These are phyloP conservation scores for Ehretia macrophylla DNA, from an alignment of 257 asterid genomes.

Conservation along the genomic window DNA sequence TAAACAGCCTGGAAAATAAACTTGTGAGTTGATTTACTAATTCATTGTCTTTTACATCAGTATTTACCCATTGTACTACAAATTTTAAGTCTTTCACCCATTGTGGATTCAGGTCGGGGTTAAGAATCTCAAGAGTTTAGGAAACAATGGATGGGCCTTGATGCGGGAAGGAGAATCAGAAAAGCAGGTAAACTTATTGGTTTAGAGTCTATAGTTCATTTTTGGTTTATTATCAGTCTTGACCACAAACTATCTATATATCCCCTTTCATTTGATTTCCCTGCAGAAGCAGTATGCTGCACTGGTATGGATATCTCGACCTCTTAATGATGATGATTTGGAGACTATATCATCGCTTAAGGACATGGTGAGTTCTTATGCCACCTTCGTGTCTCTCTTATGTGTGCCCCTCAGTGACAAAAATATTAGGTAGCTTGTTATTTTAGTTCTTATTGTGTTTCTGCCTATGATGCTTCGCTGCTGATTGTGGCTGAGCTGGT, in stretches of 20 bases:
- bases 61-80: slow-evolving; percentile 17
- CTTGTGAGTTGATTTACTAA: slow-evolving; percentile 37
- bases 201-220: slow-evolving; percentile 3
- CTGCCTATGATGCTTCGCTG: no score
- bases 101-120: slow-evolving; percentile 56
- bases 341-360: slow-evolving; percentile 41
- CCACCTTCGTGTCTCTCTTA: not conserved
- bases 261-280: slow-evolving; percentile 6
- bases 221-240: slow-evolving; percentile 7
- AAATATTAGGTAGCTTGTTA: not conserved
- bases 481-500: no score
- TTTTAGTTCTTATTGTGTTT: not conserved
- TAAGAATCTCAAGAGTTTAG: slow-evolving; percentile 69
- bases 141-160: slow-evolving; percentile 79
- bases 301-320: slow-evolving; percentile 86
- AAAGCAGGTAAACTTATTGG: slow-evolving; percentile 60
- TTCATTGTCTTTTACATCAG: slow-evolving; percentile 8
- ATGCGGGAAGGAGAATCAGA: slow-evolving; percentile 99
- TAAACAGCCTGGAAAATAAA: slow-evolving; percentile 64
- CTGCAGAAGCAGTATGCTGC: slow-evolving; percentile 90
- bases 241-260: slow-evolving; percentile 9
- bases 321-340: slow-evolving; percentile 48
- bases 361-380: slow-evolving; percentile 49
- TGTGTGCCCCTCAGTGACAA: not conserved
- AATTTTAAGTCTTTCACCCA: slow-evolving; percentile 4